Conservation (phyloP, 495 filamentous ascomycete genomes). For the Tuber magnatum region DNA sequence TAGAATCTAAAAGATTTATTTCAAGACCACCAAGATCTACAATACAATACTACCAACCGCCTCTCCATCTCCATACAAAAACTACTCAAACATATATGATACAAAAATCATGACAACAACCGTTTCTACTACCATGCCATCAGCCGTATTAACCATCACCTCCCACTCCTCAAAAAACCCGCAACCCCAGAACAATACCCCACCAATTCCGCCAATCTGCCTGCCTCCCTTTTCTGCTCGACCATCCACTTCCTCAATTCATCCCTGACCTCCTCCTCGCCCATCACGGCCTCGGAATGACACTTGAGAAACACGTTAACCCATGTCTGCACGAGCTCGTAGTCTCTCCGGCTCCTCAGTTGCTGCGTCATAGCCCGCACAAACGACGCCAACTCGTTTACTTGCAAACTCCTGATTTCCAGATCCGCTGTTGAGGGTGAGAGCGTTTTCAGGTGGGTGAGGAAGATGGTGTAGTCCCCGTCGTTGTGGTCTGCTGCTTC, state of each 20-base stretch:
- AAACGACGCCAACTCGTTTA: conserved; percentile 59
- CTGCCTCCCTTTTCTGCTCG: conserved; percentile 59
- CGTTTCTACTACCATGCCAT: not conserved
- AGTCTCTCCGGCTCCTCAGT: conserved; percentile 63
- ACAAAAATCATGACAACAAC: not conserved
- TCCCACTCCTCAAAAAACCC: conserved; percentile 68
- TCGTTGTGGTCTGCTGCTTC: conserved; percentile 26
- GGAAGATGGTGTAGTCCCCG: conserved; percentile 51
- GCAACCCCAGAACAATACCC: conserved; percentile 84
- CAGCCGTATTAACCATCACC: conserved; percentile 6
- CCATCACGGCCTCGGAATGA: conserved; percentile 56
- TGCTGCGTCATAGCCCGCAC: conserved; percentile 65
- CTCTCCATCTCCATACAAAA: not conserved
- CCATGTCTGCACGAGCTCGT: conserved; percentile 91
- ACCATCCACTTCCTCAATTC: conserved; percentile 52
- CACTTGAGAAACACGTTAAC: conserved; percentile 83
- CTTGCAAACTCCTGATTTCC: conserved; percentile 60
- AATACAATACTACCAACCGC: not conserved
- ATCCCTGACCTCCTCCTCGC: conserved; percentile 38
- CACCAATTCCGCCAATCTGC: conserved; percentile 65
- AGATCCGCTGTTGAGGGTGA: conserved; percentile 75
- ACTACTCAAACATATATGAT: not conserved
- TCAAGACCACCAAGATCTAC: not conserved
- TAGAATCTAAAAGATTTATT: not conserved
- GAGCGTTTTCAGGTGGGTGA: conserved; percentile 70